Conservation (phyloP, 345 rosid genomes). For the Brassica incana region DNA sequence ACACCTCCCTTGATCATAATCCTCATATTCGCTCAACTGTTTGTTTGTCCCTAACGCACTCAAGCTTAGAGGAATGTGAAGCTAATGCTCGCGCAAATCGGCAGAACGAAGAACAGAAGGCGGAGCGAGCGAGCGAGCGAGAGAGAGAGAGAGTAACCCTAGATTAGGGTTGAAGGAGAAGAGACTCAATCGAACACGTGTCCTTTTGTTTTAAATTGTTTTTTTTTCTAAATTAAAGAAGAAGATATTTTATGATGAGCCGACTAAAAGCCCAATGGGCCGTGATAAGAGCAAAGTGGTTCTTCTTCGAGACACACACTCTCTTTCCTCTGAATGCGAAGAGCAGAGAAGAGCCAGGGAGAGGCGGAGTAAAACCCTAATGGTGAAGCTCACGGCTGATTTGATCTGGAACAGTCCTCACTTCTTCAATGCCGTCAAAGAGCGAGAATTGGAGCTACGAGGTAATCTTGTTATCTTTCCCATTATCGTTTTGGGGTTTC, state of each 20-base stretch:
- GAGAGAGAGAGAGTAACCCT: constrained; percentile 32
- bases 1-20: constrained; percentile 99
- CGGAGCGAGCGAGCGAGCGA: background rate
- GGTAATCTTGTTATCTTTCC: constrained; percentile 42
- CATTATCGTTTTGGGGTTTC: too few species aligned
- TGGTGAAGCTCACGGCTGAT: constrained; percentile 99
- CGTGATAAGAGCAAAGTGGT: background rate
- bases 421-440: constrained; percentile 96
- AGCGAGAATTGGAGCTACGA: constrained; percentile 96
- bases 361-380: constrained; percentile 39
- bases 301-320: constrained; percentile 17
- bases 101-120: constrained; percentile 1
- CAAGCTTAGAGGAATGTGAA: constrained; percentile 7
- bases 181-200: constrained; percentile 1
- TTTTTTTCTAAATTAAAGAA: background rate
- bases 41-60: background rate
- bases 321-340: constrained; percentile 6
- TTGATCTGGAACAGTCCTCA: constrained; percentile 99
- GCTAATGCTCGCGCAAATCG: constrained; percentile 19
- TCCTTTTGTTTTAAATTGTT: background rate
- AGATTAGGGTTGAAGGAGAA: constrained; percentile 29
- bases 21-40: constrained; percentile 73
- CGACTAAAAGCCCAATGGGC: constrained; percentile 24
- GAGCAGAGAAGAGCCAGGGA: background rate
- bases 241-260: background rate